Evolutionary conservation across 805 yeast genomes (phyloP), one percentile per base, ranked within the genome.

Genomic region (Yamadazyma scolyti): DNA sequence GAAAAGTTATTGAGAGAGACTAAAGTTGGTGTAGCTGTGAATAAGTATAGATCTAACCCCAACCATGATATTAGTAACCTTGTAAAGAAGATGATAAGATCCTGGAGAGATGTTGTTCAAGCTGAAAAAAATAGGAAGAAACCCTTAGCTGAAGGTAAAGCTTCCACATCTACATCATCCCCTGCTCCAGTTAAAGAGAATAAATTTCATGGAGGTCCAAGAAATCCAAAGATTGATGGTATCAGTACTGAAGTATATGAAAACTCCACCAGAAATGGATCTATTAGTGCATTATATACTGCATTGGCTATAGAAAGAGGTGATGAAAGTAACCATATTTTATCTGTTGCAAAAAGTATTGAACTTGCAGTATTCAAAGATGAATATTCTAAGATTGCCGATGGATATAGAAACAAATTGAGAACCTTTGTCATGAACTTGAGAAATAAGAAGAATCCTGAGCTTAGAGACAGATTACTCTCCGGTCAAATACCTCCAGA

Each of bases 11-110:
- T 90, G 30, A 74, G 97, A 48, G 95, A 90, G 50, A 93, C 98
- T 6, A 88, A 87, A 56, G 90, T 93, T n/a, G 98, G 98, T 42
- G 90, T 93, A 11, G 90, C 89, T 6, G 97, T 93, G 24, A 93
- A 93, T 63, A 88, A 86, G 58, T 77, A 83, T 48, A 77, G 95
- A 42, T 61, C 84, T 6, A 77, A 79, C 27, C 50, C 60, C 18
- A 85, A 83, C 56, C 40, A 72, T 14, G 94, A 88, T 44, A 73
- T 93, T 27, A 67, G 81, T 9, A 59, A 70, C 2, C 60, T 83
- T 23, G 97, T 90, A 21, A 85, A 84, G 55, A 77, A 76, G 44
- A 84, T 89, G 64, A 88, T 93, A 47, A 75, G 77, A 44, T 67
- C 71, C 21, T 93, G 98, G 98, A 87, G 87, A 52, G 97, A 90